Conservation (phyloP, 1,139 yeast genomes). For the Geotrichum siamense region DNA sequence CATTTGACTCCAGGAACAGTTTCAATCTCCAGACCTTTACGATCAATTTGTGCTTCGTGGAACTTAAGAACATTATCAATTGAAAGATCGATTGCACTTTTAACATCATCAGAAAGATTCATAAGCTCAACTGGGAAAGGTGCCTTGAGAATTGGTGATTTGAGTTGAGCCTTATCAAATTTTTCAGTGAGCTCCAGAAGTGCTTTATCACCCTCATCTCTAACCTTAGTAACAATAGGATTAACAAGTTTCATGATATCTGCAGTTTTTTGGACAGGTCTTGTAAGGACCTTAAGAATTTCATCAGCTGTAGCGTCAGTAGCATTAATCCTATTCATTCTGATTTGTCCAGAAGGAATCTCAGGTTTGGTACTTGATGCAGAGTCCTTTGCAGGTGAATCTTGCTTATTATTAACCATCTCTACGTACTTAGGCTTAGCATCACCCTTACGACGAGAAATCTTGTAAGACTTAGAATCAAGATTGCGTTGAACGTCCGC, state of each 20-base stretch:
- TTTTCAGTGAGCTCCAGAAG: slow-evolving; percentile 78
- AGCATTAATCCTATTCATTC: slow-evolving; percentile 56
- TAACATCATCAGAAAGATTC: slow-evolving; percentile 70
- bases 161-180: slow-evolving; percentile 75
- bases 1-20: slow-evolving; percentile 91
- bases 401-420: slow-evolving; percentile 26
- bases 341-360: slow-evolving; percentile 39
- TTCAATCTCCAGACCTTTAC: slow-evolving; percentile 59
- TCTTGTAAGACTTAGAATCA: slow-evolving; percentile 75
- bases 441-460: slow-evolving; percentile 91
- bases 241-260: slow-evolving; percentile 87
- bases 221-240: slow-evolving; percentile 79
- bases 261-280: slow-evolving; percentile 88
- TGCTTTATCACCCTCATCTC: slow-evolving; percentile 74
- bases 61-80: slow-evolving; percentile 82
- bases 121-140: slow-evolving; percentile 78
- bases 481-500: slow-evolving; percentile 77
- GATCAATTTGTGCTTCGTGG: slow-evolving; percentile 82
- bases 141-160: slow-evolving; percentile 68
- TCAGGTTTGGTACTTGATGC: slow-evolving; percentile 19
- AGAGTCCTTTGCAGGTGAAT: slow-evolving; percentile 16
- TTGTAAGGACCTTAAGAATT: slow-evolving; percentile 55
- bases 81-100: slow-evolving; percentile 80
- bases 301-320: slow-evolving; percentile 40
- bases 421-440: slow-evolving; percentile 71